Conservation (phyloP, 345 rosid genomes). For the Murraya paniculata region DNA sequence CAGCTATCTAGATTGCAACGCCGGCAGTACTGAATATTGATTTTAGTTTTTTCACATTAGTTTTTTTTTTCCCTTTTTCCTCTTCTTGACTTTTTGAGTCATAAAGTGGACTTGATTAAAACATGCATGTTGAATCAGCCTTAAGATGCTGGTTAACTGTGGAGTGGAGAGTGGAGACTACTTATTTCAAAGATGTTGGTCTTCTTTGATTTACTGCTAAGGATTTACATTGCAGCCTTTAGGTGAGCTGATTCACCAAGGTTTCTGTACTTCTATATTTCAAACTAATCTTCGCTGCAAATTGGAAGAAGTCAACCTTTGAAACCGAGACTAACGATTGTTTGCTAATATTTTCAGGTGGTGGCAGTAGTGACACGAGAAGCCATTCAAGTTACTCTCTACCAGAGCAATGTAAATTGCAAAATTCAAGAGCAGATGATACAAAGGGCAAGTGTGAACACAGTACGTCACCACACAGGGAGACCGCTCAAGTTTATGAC, state of each 20-base stretch:
- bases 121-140: neutral
- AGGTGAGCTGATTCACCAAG: neutral
- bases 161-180: neutral
- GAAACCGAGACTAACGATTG: neutral
- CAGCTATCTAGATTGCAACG: neutral
- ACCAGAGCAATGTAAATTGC: slow-evolving; percentile 13
- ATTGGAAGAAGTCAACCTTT: neutral
- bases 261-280: neutral
- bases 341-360: slow-evolving; percentile 27
- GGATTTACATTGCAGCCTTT: neutral
- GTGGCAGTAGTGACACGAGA: slow-evolving; percentile 30
- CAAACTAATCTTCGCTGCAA: neutral
- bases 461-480: slow-evolving; percentile 18
- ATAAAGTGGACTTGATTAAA: neutral
- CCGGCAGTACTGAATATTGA: neutral
- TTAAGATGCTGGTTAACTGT: neutral
- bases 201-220: neutral
- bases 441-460: slow-evolving; percentile 16
- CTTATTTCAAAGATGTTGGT: neutral
- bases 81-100: neutral
- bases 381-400: slow-evolving; percentile 21
- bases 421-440: slow-evolving; percentile 10
- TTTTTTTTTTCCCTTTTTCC: too few relatives aligned
- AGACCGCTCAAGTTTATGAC: slow-evolving; percentile 4
- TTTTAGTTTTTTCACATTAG: too few relatives aligned